Percentiles rank a stretch among this genome's conserved stretches.
Conservation (phyloP, 2,329 filamentous ascomycete genomes). For the Orbilia quercus region DNA sequence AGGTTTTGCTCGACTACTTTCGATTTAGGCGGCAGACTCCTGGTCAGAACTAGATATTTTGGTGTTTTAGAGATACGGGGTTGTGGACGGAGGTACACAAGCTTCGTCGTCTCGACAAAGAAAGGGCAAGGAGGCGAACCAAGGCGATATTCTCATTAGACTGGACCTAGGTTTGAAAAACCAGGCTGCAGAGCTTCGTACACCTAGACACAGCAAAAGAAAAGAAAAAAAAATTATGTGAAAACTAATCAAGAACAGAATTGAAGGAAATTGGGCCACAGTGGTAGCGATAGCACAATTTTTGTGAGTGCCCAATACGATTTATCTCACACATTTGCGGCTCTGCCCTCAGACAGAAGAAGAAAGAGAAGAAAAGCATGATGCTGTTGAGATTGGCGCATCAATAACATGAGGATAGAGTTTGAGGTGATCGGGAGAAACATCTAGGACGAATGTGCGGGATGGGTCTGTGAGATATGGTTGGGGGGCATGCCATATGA, state of each 20-base stretch:
- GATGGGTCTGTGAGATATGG: slow-evolving; percentile 83
- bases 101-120: not conserved
- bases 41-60: too few species aligned
- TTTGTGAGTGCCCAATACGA: not conserved
- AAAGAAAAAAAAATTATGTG: slow-evolving; percentile 46
- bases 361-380: too few species aligned
- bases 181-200: slow-evolving; percentile 38
- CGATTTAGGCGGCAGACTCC: too few species aligned
- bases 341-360: not conserved
- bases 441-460: slow-evolving; percentile 74
- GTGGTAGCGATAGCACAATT: not conserved
- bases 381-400: not conserved
- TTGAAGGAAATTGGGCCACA: not conserved
- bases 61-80: too few species aligned
- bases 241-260: slow-evolving; percentile 24
- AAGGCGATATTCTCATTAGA: slow-evolving; percentile 1
- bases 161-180: slow-evolving; percentile 33
- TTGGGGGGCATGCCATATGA: slow-evolving; percentile 74
- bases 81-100: not conserved
- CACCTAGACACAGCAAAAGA: slow-evolving; percentile 54
- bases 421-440: not conserved
- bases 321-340: not conserved
- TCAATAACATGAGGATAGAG: slow-evolving; percentile 27
- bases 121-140: not conserved
- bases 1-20: too few species aligned